Percentiles rank a stretch among this genome's conserved stretches.
phyloP scores from a whole-genome alignment of 129 eudicot genomes.

The Artemisia argyi region DNA sequence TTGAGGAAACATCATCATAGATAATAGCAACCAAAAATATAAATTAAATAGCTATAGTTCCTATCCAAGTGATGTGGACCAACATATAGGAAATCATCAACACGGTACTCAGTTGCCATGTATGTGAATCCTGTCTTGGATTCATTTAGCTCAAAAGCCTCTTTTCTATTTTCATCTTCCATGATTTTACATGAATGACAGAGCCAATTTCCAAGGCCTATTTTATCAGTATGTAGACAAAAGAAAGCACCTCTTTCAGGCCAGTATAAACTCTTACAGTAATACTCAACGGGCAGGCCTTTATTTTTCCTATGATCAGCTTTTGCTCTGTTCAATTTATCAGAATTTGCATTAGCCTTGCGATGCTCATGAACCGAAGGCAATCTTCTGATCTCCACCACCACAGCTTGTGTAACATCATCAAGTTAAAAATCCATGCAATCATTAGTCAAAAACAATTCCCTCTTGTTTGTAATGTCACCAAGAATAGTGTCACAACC shows the following conservation, averaged over 20 bases:
- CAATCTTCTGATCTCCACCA: slow-evolving; percentile 50
- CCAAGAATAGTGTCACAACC: slow-evolving; percentile 85
- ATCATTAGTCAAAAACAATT: slow-evolving; percentile 74
- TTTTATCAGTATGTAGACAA: slow-evolving; percentile 43
- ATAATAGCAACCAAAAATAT: too few relatives aligned
- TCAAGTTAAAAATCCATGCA: slow-evolving; percentile 71
- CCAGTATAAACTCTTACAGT: slow-evolving; percentile 79
- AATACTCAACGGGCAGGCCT: slow-evolving; percentile 61
- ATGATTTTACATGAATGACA: slow-evolving; percentile 61
- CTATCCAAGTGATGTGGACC: slow-evolving; percentile 64
- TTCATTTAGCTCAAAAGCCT: slow-evolving; percentile 41
- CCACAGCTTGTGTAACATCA: slow-evolving; percentile 44
- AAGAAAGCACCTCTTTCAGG: slow-evolving; percentile 89
- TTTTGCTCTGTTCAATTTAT: slow-evolving; percentile 60
- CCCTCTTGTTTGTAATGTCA: slow-evolving; percentile 75
- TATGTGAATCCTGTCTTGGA: slow-evolving; percentile 52
- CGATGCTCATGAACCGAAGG: slow-evolving; percentile 87
- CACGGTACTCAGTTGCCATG: slow-evolving; percentile 52
- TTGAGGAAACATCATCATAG: too few relatives aligned
- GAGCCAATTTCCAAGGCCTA: slow-evolving; percentile 80
- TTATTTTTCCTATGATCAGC: slow-evolving; percentile 79
- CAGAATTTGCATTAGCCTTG: slow-evolving; percentile 60
- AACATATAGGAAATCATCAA: slow-evolving; percentile 77
- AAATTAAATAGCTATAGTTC: too few relatives aligned
- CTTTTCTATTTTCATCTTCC: slow-evolving; percentile 38